Evolutionary conservation across 2,329 filamentous ascomycete genomes (phyloP).

Genomic region (Trichophyton schoenleinii): DNA sequence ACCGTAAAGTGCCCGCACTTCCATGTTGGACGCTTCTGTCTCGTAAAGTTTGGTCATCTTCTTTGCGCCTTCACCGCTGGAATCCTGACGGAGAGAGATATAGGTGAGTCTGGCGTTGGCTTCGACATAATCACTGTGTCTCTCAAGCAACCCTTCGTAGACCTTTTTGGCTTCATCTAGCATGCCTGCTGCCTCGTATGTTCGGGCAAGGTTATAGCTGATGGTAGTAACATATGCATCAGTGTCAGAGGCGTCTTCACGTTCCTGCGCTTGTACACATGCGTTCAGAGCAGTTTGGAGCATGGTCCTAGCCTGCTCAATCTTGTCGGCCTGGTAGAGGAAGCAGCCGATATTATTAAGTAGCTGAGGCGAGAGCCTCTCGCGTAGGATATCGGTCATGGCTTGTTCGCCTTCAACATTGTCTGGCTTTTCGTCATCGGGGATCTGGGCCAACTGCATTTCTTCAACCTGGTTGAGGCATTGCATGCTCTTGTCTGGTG

Average conservation of each 20-base stretch:
- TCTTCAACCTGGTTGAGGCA: constrained; percentile 88
- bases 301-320: constrained; percentile 65
- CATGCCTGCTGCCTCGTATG: constrained; percentile 75
- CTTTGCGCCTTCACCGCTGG: constrained; percentile 75
- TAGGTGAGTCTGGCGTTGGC: constrained; percentile 80
- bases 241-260: constrained; percentile 63
- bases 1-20: constrained; percentile 83
- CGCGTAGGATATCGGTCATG: constrained; percentile 49
- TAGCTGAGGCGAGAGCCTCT: constrained; percentile 73
- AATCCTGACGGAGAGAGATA: constrained; percentile 68
- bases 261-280: constrained; percentile 68
- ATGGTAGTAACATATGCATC: constrained; percentile 92
- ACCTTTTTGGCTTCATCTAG: constrained; percentile 74
- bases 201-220: constrained; percentile 88
- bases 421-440: constrained; percentile 53
- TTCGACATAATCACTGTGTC: constrained; percentile 86
- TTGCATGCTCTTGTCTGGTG: constrained; percentile 80
- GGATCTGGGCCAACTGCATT: constrained; percentile 68
- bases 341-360: constrained; percentile 98
- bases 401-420: constrained; percentile 49
- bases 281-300: constrained; percentile 87
- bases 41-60: constrained; percentile 76
- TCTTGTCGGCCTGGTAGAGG: constrained; percentile 76
- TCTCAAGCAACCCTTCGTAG: constrained; percentile 72
- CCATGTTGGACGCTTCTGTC: constrained; percentile 69